Conservation (phyloP, 257 asterid species). For the Solanum corneliomulleri region DNA sequence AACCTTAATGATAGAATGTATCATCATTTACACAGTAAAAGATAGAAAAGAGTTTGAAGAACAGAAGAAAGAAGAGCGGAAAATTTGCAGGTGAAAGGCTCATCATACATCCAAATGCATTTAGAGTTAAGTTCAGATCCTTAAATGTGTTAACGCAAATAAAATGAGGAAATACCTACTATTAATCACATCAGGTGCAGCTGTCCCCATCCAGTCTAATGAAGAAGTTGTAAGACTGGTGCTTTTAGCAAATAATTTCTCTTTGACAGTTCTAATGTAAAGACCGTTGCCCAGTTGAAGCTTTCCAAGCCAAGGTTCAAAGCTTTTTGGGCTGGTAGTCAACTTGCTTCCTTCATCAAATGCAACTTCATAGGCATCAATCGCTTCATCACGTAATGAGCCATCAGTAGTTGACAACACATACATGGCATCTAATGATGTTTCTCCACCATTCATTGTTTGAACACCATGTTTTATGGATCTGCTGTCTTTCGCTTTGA, state of each 20-base stretch:
- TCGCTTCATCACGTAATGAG: conserved; percentile 21
- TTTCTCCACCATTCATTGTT: conserved; percentile 43
- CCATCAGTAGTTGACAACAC: conserved; percentile 55
- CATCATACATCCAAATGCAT: not conserved
- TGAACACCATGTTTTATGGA: conserved; percentile 31
- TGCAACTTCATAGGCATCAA: conserved; percentile 48
- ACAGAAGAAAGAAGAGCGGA: not conserved
- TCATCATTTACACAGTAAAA: not conserved
- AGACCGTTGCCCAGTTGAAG: conserved; percentile 56
- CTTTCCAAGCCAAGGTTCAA: conserved; percentile 48
- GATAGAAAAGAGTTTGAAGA: not conserved
- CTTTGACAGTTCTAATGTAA: conserved; percentile 27
- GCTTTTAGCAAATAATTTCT: conserved; percentile 17
- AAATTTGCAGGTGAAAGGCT: not conserved
- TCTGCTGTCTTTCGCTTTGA: conserved; percentile 31
- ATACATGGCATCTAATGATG: conserved; percentile 50
- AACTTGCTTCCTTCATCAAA: conserved; percentile 33
- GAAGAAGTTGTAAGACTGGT: conserved; percentile 37
- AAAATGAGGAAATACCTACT: conserved; percentile 44
- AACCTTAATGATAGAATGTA: not conserved
- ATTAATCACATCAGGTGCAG: conserved; percentile 62
- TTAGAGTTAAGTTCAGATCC: not conserved
- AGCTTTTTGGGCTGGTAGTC: conserved; percentile 18
- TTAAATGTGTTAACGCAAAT: not conserved
- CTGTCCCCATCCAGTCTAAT: conserved; percentile 90